Base-by-base conservation (phyloP, 2,329 filamentous ascomycete genomes). In the Leptodontidium sp. region DNA sequence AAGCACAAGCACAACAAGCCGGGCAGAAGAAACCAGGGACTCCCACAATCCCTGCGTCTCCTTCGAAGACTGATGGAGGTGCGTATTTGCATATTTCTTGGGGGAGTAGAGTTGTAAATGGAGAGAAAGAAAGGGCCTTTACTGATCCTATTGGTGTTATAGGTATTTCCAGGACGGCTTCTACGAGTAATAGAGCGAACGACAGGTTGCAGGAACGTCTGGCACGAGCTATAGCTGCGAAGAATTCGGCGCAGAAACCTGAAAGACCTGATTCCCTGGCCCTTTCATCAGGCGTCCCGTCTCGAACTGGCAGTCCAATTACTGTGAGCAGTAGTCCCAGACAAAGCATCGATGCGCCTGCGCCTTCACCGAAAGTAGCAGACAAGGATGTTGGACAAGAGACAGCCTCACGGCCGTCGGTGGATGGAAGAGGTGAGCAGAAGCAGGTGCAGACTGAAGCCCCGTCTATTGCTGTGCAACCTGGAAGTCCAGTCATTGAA, bases 191-290 rank as follows among this genome's bases (percentile, higher is more conserved):
- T 53, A 83, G 88, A 73, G 83, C 87, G 70, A 96, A 93, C 80
- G 94, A 97, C 75, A 89, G 94, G 64, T 84, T 99, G 53, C 94
- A 98, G 78, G 94, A 97, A 78, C 88, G 94, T 70, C 85, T 99
- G 69, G 95, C 95, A 38, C 93, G 93, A 77, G 96, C 94, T 38
- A 88, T 98, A 75, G 93, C 91, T 2, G 91, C 91, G 68, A 93
- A 91, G 77, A 87, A 85, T 67, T 78, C 82, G 2, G 78, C 72
- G 50, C 74, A 80, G 49, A 84, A 82, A 65, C 77, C 83, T 38
- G 83, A 82, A 35, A 72, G 82, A 80, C 26, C 83, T 80, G 66
- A 80, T 82, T 71, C 83, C 82, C 21, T 85, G 82, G 64, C 83
- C 81, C 82, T 84, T 8, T 85, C 84, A 58, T 84, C 82, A 40